Percentiles rank a stretch among this genome's conserved stretches.
Conservation (phyloP, 176 grass and related monocot species). For the Aegilops tauschii region DNA sequence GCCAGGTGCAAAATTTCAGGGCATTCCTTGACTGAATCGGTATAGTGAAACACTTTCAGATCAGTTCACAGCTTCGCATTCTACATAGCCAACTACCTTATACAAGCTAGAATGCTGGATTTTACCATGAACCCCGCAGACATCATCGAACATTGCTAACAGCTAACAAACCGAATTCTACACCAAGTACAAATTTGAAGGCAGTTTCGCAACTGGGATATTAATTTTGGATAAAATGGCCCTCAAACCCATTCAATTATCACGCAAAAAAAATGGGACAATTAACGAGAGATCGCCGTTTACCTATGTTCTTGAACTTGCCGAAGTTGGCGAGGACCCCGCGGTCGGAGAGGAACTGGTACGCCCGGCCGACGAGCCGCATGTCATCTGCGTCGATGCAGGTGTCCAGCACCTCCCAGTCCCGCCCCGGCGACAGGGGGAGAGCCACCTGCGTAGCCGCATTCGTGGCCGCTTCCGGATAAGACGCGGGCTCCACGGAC, state of each 20-base stretch:
- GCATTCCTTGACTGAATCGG: neutral
- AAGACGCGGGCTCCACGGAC: slow-evolving; percentile 36
- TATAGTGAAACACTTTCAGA: neutral
- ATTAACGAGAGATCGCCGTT: neutral
- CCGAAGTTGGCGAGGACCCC: slow-evolving; percentile 65
- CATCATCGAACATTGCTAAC: neutral
- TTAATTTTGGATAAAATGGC: neutral
- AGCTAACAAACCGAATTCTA: neutral
- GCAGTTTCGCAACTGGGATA: neutral
- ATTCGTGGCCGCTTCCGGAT: neutral
- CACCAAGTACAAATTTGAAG: neutral
- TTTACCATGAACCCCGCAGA: neutral
- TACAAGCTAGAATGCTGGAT: neutral
- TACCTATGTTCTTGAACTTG: slow-evolving; percentile 84
- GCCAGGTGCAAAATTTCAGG: neutral
- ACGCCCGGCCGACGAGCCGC: slow-evolving; percentile 76
- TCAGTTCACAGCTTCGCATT: neutral
- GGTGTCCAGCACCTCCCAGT: slow-evolving; percentile 89
- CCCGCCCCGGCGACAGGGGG: slow-evolving; percentile 52
- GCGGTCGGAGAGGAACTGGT: slow-evolving; percentile 65
- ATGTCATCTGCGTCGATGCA: slow-evolving; percentile 97
- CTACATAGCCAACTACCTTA: neutral
- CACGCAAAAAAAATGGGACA: neutral
- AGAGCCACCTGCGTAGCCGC: slow-evolving; percentile 26
- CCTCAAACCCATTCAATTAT: neutral